phyloP scores from a whole-genome alignment of 108 stramenopile species.

The Pseudonitzschia pungens region DNA sequence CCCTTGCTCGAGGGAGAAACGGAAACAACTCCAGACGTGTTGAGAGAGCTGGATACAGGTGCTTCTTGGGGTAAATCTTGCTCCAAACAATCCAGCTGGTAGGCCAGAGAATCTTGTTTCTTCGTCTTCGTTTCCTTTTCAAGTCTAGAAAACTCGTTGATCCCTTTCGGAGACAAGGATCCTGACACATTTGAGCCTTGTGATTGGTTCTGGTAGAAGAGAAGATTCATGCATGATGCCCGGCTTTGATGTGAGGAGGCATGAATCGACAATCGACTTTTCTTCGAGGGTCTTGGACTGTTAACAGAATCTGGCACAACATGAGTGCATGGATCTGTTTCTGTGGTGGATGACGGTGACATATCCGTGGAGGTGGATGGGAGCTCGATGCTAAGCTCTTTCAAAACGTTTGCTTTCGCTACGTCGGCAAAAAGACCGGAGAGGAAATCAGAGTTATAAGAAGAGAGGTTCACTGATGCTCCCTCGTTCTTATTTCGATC shows the following conservation, averaged over 20 bases:
- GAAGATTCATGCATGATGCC: conserved; percentile 22
- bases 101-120: conserved; percentile 30
- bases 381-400: conserved; percentile 18
- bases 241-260: conserved; percentile 6
- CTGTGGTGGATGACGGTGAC: background rate
- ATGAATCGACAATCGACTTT: conserved; percentile 11
- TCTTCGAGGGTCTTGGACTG: conserved; percentile 29
- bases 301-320: background rate
- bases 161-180: conserved; percentile 21
- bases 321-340: background rate
- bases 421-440: conserved; percentile 60
- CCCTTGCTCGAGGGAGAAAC: background rate
- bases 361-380: background rate
- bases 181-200: background rate
- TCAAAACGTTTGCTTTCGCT: conserved; percentile 32
- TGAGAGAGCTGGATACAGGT: background rate
- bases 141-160: conserved; percentile 19
- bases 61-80: background rate
- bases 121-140: background rate
- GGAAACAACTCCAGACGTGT: background rate
- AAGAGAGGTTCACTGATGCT: conserved; percentile 23
- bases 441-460: conserved; percentile 55
- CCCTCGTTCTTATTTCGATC: background rate
- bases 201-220: background rate
- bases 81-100: conserved; percentile 35